phyloP scores from a whole-genome alignment of 163 green algal genomes.

The Scenedesmus sp. region DNA sequence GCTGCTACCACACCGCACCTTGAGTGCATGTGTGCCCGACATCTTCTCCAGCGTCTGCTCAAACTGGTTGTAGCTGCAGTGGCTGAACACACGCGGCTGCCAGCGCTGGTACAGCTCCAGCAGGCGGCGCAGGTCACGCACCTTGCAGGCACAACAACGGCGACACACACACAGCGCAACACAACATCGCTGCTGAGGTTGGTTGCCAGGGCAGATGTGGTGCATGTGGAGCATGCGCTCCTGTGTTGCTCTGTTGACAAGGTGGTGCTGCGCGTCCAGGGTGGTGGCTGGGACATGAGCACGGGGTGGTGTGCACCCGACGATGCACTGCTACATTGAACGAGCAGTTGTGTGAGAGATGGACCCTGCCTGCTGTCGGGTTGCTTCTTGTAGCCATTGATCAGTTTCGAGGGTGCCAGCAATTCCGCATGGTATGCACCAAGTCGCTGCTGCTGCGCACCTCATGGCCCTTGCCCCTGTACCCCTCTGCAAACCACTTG shows the following conservation, averaged over 20 bases:
- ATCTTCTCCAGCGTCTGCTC: conserved; percentile 67
- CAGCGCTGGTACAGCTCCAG: conserved; percentile 72
- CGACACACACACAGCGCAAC: background rate
- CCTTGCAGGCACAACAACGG: conserved; percentile 47
- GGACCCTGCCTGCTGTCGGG: background rate
- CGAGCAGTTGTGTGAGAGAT: too few species aligned
- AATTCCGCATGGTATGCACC: background rate
- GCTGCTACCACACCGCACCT: conserved; percentile 53
- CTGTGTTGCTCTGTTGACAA: too few species aligned
- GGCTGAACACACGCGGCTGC: conserved; percentile 66
- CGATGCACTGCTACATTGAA: too few species aligned
- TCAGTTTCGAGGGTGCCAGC: background rate
- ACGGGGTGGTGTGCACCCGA: too few species aligned
- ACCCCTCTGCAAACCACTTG: conserved; percentile 51
- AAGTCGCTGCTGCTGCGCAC: background rate
- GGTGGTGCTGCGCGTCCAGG: too few species aligned
- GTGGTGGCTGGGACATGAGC: too few species aligned
- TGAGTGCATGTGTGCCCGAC: conserved; percentile 58
- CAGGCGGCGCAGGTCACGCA: conserved; percentile 66
- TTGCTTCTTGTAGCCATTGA: background rate
- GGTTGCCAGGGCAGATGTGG: background rate
- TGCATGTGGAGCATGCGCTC: background rate
- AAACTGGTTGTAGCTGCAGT: conserved; percentile 69
- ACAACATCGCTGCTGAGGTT: too few species aligned
- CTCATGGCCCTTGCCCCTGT: conserved; percentile 48